Base-by-base conservation (phyloP, 2,329 filamentous ascomycete genomes). In the Trichoderma guizhouense region DNA sequence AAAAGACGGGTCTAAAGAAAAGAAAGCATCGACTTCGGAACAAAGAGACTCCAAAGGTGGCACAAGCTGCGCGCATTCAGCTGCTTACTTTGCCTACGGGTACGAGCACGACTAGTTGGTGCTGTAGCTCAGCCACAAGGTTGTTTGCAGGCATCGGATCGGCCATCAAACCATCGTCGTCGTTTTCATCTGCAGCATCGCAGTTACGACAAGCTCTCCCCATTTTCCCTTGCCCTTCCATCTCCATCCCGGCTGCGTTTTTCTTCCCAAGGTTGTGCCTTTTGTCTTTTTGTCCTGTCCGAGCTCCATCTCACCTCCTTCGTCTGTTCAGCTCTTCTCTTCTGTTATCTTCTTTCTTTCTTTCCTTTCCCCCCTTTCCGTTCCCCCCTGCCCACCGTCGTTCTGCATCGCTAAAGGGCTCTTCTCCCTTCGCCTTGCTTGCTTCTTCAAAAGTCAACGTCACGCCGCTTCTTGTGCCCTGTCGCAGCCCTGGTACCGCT, bases 381-480 rank as follows among this genome's bases (percentile, higher is more conserved):
- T 47, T n/a, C 36, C 53, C 32, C 26, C 53, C 51, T 43, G 53
- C 21, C 39, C 43, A 53, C 15, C 36, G 39, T 15, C 53, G 62
- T 18, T 53, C 62, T 60, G 62, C 61, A 55, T 53, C n/a, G 39
- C 62, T 57, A 36, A 36, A 58, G 26, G 14, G 51, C 21, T 24
- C 63, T 51, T 67, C 30, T 51, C 43, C 43, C 43, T 55, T 67
- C 64, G 15, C 47, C 43, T 64, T 34, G 60, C 28, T 53, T 61
- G 55, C 55, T 36, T 61, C 39, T 28, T 24, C 36, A 26, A 51
- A 61, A 34, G 18, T 30, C 9, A 60, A 71, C 69, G 69, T 71
- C 69, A 71, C 69, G 62, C 61, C 62, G 62, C 68, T 43, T n/a
- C 24, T 36, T 32, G 57, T 26, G 39, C 66, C 66, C 66, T 69